A percentile compares a stretch with the other conserved stretches of the same genome.
These are phyloP conservation scores for Aquanectria penicillioides DNA, from an alignment of 2,329 filamentous ascomycete species.

Conservation along the genomic window DNA sequence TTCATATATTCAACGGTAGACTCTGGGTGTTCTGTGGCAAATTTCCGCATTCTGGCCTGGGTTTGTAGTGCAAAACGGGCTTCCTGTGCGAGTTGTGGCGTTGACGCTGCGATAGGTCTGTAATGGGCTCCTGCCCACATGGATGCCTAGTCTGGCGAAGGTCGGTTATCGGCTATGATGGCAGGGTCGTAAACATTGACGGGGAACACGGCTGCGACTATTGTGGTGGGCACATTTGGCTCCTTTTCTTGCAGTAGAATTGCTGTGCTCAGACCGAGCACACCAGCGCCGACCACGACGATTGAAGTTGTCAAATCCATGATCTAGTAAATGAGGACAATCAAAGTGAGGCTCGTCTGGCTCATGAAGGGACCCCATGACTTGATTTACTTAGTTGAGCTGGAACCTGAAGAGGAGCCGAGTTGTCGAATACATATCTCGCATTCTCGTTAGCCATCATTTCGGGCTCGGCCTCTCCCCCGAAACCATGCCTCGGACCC, in stretches of 20 bases:
- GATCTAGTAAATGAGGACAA: too few relatives aligned
- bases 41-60: neutral
- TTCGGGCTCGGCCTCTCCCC: too few relatives aligned
- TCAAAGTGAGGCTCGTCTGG: too few relatives aligned
- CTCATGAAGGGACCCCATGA: too few relatives aligned
- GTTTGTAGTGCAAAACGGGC: neutral
- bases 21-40: neutral
- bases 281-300: neutral
- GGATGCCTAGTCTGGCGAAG: constrained; percentile 2
- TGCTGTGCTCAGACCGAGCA: neutral
- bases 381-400: too few relatives aligned
- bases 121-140: neutral
- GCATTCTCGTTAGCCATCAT: too few relatives aligned
- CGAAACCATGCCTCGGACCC: too few relatives aligned
- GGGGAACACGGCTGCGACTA: neutral
- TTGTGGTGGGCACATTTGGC: neutral
- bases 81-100: neutral
- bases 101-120: neutral
- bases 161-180: neutral
- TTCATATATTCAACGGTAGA: neutral
- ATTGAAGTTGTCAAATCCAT: too few relatives aligned
- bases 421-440: too few relatives aligned
- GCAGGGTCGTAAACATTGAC: neutral
- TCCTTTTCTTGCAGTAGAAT: neutral
- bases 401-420: too few relatives aligned